Evolutionary conservation across 768 basidiomycete genomes (phyloP).

Genomic region (Coprinellus micaceus): DNA sequence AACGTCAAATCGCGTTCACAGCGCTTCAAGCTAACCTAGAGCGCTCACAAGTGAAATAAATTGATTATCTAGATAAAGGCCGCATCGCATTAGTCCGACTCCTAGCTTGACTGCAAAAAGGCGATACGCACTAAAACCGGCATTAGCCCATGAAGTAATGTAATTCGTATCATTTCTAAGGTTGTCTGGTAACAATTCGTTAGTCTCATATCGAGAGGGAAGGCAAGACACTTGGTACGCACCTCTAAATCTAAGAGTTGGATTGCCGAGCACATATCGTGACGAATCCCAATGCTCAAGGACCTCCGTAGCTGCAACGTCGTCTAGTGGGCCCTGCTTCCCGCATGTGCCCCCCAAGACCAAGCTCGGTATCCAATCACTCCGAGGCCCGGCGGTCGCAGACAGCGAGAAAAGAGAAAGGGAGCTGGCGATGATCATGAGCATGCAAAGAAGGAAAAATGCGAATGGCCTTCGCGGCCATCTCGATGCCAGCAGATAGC

Average conservation of each 20-base stretch:
- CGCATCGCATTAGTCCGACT: background rate
- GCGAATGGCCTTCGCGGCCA: too few species aligned
- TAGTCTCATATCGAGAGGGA: too few species aligned
- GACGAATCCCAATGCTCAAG: background rate
- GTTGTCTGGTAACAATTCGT: too few species aligned
- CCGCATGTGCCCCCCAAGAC: too few species aligned
- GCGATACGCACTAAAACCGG: background rate
- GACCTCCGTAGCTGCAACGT: too few species aligned
- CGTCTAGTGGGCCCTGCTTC: too few species aligned
- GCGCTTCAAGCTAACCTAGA: background rate
- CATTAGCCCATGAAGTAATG: slow-evolving; percentile 4
- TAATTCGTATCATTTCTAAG: slow-evolving; percentile 1
- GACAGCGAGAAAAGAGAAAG: background rate
- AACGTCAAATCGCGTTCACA: background rate
- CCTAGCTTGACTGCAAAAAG: background rate
- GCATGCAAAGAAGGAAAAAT: too few species aligned
- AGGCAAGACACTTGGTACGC: background rate
- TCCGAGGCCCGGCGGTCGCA: background rate
- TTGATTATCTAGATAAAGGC: background rate
- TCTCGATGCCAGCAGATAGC: too few species aligned
- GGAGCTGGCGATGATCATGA: too few species aligned
- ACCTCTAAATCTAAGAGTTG: background rate
- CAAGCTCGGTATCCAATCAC: background rate
- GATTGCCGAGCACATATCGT: background rate
- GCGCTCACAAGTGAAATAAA: slow-evolving; percentile 3